Evolutionary conservation across 164 flowering plant species (phyloP).

Genomic region (Hamamelis virginiana): DNA sequence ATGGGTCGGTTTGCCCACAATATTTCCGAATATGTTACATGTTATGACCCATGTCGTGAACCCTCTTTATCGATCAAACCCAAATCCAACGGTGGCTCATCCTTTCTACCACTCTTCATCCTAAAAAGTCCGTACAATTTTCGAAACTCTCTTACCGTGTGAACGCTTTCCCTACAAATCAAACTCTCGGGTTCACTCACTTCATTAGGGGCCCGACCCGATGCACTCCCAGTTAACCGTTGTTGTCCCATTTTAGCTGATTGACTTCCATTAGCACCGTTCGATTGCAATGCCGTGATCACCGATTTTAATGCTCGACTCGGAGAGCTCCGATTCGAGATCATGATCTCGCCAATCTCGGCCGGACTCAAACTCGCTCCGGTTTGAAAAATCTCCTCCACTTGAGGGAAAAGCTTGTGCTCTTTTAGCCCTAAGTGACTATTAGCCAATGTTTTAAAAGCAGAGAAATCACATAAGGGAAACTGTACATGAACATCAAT

Average conservation of each 20-base stretch:
- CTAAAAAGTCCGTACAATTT: conserved; percentile 62
- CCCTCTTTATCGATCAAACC: conserved; percentile 25
- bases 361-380: conserved; percentile 69
- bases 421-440: conserved; percentile 82
- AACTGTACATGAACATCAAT: conserved; percentile 79
- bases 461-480: conserved; percentile 67
- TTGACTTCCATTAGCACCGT: conserved; percentile 14
- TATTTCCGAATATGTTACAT: no score
- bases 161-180: conserved; percentile 49
- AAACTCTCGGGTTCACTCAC: conserved; percentile 25
- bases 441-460: conserved; percentile 62
- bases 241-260: conserved; percentile 5
- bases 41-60: conserved; percentile 9
- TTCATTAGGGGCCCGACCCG: conserved; percentile 28
- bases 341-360: conserved; percentile 82
- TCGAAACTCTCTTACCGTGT: conserved; percentile 55
- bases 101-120: conserved; percentile 43
- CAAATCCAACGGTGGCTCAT: conserved; percentile 28
- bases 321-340: conserved; percentile 69
- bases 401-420: conserved; percentile 78
- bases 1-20: no score
- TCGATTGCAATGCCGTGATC: conserved; percentile 55
- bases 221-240: conserved; percentile 22
- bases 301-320: conserved; percentile 77
- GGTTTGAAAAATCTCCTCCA: conserved; percentile 67